Conservation (phyloP, 495 filamentous ascomycete genomes). For the Symbiotaphrina buchneri region DNA sequence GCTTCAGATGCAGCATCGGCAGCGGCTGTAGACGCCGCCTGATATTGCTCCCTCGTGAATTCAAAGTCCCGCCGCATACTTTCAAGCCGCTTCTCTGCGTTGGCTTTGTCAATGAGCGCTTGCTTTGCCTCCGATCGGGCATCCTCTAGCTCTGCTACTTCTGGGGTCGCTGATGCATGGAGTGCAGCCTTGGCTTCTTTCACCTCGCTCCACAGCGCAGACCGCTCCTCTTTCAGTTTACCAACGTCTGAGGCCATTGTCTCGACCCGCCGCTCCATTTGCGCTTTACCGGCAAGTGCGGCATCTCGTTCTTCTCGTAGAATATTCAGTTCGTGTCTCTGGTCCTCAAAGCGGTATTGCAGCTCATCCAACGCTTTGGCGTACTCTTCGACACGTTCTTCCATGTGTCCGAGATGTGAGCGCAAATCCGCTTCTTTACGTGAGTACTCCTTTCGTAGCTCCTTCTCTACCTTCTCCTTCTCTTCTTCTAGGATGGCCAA, state of each 20-base stretch:
- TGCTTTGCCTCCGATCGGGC: conserved; percentile 19
- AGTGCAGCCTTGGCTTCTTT: conserved; percentile 22
- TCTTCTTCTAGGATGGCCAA: background rate
- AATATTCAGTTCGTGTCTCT: background rate
- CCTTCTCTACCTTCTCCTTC: background rate
- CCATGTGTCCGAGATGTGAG: background rate
- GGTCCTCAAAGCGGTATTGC: conserved; percentile 3
- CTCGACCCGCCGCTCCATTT: conserved; percentile 7
- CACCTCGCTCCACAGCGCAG: conserved; percentile 23
- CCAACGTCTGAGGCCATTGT: conserved; percentile 18
- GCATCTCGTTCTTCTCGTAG: conserved; percentile 3
- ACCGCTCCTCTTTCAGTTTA: conserved; percentile 25
- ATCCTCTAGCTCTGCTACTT: conserved; percentile 23
- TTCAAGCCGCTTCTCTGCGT: conserved; percentile 22
- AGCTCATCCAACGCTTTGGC: background rate
- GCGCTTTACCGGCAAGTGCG: background rate
- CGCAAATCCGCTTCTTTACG: background rate
- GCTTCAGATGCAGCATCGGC: conserved; percentile 26
- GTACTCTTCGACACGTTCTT: conserved; percentile 1
- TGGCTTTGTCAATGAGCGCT: conserved; percentile 16
- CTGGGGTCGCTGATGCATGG: conserved; percentile 21
- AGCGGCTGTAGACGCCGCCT: conserved; percentile 32
- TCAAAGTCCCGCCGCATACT: conserved; percentile 29
- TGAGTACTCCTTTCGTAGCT: background rate
- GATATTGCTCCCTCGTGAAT: conserved; percentile 38